Percentiles rank a stretch among this genome's conserved stretches.
These are phyloP conservation scores for Polygonum aviculare DNA, from an alignment of 148 eudicot species.

Conservation along the genomic window DNA sequence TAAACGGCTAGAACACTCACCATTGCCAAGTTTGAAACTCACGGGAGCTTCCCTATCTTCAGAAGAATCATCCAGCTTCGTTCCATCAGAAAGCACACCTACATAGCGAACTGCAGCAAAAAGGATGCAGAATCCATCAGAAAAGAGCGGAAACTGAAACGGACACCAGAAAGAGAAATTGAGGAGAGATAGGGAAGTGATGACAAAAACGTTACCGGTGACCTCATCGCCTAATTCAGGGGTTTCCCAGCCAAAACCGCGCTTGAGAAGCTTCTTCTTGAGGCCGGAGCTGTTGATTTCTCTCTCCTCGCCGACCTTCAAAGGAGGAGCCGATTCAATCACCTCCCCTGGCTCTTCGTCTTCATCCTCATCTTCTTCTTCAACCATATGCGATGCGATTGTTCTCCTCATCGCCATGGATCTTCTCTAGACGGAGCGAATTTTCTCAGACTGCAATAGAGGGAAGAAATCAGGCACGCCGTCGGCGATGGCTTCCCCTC, in stretches of 20 bases:
- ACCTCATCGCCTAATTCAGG: conserved; percentile 58
- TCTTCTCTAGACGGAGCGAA: not conserved
- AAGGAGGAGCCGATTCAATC: conserved; percentile 60
- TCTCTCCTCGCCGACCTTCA: conserved; percentile 54
- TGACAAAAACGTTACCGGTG: conserved; percentile 25
- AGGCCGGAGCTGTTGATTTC: conserved; percentile 36
- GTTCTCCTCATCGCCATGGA: conserved; percentile 21
- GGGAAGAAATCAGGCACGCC: not conserved
- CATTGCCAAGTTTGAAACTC: conserved; percentile 43
- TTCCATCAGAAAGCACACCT: conserved; percentile 40
- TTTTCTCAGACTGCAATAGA: not conserved
- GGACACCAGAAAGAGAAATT: not conserved
- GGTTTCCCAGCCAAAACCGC: conserved; percentile 42
- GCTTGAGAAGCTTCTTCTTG: conserved; percentile 45
- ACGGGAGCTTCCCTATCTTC: conserved; percentile 30
- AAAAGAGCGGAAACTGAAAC: not conserved
- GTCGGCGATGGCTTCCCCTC: not conserved
- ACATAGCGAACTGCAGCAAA: conserved; percentile 42
- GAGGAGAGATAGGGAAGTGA: not conserved
- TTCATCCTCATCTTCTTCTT: conserved; percentile 29
- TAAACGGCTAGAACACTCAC: conserved; percentile 19
- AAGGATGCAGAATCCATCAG: not conserved
- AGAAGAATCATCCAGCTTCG: conserved; percentile 30
- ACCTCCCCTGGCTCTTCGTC: conserved; percentile 63
- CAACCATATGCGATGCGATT: conserved; percentile 23